Conservation (phyloP, 495 filamentous ascomycete genomes). For the Podospora pseudocomata region DNA sequence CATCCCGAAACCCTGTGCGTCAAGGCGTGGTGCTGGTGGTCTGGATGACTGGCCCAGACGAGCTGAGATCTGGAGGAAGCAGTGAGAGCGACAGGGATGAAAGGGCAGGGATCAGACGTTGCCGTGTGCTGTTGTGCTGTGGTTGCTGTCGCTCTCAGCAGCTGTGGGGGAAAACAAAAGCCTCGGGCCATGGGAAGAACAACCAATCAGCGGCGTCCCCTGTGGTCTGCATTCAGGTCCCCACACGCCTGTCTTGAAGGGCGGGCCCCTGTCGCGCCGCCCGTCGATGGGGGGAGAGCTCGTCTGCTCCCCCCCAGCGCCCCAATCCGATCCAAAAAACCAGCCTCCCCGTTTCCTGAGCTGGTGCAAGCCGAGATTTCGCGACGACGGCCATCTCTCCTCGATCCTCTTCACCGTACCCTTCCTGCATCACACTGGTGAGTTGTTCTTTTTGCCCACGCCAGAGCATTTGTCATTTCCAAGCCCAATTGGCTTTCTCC, state of each 20-base stretch:
- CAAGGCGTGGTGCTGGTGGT: not conserved
- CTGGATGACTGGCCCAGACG: constrained; percentile 4
- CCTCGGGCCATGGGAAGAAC: constrained; percentile 23
- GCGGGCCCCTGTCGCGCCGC: constrained; percentile 15
- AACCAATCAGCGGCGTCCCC: constrained; percentile 24
- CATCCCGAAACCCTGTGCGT: not conserved
- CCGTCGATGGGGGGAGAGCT: constrained; percentile 12
- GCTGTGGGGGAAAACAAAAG: constrained; percentile 24
- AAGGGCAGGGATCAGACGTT: not conserved
- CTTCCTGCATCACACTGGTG: constrained; percentile 14
- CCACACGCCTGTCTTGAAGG: constrained; percentile 22
- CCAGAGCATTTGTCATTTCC: not conserved
- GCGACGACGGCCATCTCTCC: constrained; percentile 16
- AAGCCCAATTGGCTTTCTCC: constrained; percentile 6
- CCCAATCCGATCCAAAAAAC: constrained; percentile 16
- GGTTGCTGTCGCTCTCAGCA: constrained; percentile 9
- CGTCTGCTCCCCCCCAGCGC: constrained; percentile 5
- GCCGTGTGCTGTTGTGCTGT: not conserved
- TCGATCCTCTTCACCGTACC: constrained; percentile 6
- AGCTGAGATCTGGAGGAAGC: not conserved
- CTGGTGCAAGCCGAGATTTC: constrained; percentile 17
- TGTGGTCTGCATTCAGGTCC: constrained; percentile 23
- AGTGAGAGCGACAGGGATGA: constrained; percentile 3
- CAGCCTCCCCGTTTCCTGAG: constrained; percentile 20
- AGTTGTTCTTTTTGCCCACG: constrained; percentile 13